A percentile compares a stretch with the other conserved stretches of the same genome.
Evolutionary conservation across 176 grass and related monocot genomes (phyloP).

Genomic region (Hyparrhenia diplandra): DNA sequence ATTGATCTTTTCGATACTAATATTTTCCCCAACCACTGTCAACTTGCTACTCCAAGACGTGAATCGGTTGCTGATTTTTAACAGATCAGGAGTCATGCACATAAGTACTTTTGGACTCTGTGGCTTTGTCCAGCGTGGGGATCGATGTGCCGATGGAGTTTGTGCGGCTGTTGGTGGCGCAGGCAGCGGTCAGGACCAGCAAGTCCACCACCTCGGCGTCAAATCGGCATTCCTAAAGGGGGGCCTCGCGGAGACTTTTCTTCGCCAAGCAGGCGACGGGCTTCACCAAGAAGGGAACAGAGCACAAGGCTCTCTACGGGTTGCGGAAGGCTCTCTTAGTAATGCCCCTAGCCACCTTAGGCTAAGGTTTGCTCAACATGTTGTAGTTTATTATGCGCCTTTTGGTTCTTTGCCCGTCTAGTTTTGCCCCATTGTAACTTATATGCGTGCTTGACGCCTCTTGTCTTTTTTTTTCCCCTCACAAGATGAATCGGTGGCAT

Average conservation of each 20-base stretch:
- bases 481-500: background rate
- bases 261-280: too few relatives aligned
- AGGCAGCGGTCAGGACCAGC: too few relatives aligned
- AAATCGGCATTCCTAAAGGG: too few relatives aligned
- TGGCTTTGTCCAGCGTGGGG: too few relatives aligned
- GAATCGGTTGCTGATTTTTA: slow-evolving; percentile 12
- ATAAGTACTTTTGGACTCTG: slow-evolving; percentile 98
- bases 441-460: background rate
- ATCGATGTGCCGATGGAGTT: too few relatives aligned
- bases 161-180: too few relatives aligned
- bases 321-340: too few relatives aligned
- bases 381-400: slow-evolving; percentile 16
- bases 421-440: background rate
- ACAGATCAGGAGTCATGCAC: slow-evolving; percentile 97
- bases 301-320: too few relatives aligned
- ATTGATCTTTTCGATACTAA: background rate
- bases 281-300: too few relatives aligned
- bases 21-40: background rate
- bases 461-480: background rate
- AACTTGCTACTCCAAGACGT: background rate
- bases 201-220: too few relatives aligned
- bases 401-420: background rate
- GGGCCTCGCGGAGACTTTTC: too few relatives aligned
- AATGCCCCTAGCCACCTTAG: slow-evolving; percentile 14
- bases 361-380: slow-evolving; percentile 31